These are phyloP conservation scores for Lactarius psammicola DNA, from an alignment of 768 basidiomycete species.

Conservation along the genomic window DNA sequence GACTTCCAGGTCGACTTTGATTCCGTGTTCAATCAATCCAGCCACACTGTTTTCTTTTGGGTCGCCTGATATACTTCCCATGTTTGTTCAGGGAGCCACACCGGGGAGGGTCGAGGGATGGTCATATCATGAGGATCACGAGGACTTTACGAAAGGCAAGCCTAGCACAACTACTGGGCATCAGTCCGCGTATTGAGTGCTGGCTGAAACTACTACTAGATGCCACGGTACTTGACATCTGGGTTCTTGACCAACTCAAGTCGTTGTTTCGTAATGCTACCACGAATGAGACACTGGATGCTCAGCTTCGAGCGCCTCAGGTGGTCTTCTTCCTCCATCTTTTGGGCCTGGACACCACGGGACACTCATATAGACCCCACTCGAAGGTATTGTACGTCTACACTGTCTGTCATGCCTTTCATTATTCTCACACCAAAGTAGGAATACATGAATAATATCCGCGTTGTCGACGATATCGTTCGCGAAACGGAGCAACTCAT, in stretches of 20 bases:
- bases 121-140: constrained; percentile 72
- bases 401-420: neutral
- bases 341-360: constrained; percentile 81
- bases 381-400: constrained; percentile 51
- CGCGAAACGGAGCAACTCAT: constrained; percentile 61
- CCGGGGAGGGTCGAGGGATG: constrained; percentile 70
- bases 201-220: constrained; percentile 41
- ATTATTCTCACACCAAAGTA: constrained; percentile 32
- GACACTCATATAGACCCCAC: constrained; percentile 82
- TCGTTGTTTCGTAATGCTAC: constrained; percentile 64
- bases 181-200: neutral
- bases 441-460: constrained; percentile 88
- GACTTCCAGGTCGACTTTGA: constrained; percentile 65
- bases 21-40: constrained; percentile 83
- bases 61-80: constrained; percentile 84
- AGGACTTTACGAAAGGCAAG: constrained; percentile 84
- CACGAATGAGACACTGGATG: constrained; percentile 45
- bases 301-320: constrained; percentile 54
- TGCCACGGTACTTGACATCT: constrained; percentile 71
- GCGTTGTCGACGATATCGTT: constrained; percentile 74
- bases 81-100: constrained; percentile 76
- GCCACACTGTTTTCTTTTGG: constrained; percentile 79
- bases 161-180: neutral
- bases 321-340: constrained; percentile 83
- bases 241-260: constrained; percentile 73